A percentile compares a stretch with the other conserved stretches of the same genome.
phyloP scores from a whole-genome alignment of 768 basidiomycete genomes.

The Kwoniella botswanensis region DNA sequence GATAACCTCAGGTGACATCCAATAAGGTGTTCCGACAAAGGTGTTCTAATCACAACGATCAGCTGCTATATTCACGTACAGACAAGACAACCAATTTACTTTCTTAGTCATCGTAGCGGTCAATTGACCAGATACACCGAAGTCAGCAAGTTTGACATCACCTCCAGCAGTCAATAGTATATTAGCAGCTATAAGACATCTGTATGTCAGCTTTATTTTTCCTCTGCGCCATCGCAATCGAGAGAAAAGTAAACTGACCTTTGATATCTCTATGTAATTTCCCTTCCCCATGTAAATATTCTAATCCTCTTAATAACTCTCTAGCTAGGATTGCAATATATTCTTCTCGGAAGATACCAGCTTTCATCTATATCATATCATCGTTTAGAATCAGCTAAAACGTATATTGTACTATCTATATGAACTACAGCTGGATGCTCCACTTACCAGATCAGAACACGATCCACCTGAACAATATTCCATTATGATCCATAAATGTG shows the following conservation, averaged over 20 bases:
- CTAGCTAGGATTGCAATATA: conserved; percentile 97
- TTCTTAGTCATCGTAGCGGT: conserved; percentile 60
- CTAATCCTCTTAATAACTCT: conserved; percentile 87
- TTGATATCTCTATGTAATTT: conserved; percentile 99
- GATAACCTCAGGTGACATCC: conserved; percentile 99
- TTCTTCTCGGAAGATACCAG: conserved; percentile 95
- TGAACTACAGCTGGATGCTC: background rate
- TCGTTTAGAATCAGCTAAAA: background rate
- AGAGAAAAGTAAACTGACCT: conserved; percentile 62
- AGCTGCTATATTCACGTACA: conserved; percentile 60
- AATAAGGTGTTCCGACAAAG: conserved; percentile 96
- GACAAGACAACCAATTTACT: conserved; percentile 67
- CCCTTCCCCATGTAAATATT: conserved; percentile 93
- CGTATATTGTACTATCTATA: too few species aligned
- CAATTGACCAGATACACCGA: conserved; percentile 96
- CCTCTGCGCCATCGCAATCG: background rate
- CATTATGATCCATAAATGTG: conserved; percentile 99
- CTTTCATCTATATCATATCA: conserved; percentile 77
- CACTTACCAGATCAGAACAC: conserved; percentile 87
- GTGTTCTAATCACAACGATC: conserved; percentile 74
- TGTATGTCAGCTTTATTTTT: background rate
- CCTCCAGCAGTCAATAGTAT: conserved; percentile 46
- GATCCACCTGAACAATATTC: conserved; percentile 96
- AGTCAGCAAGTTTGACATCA: conserved; percentile 92
- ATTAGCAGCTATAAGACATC: conserved; percentile 21